Percentiles rank a stretch among this genome's conserved stretches.
Conservation (phyloP, 2,329 filamentous ascomycete genomes). For the Dendrostoma leiphaemia region DNA sequence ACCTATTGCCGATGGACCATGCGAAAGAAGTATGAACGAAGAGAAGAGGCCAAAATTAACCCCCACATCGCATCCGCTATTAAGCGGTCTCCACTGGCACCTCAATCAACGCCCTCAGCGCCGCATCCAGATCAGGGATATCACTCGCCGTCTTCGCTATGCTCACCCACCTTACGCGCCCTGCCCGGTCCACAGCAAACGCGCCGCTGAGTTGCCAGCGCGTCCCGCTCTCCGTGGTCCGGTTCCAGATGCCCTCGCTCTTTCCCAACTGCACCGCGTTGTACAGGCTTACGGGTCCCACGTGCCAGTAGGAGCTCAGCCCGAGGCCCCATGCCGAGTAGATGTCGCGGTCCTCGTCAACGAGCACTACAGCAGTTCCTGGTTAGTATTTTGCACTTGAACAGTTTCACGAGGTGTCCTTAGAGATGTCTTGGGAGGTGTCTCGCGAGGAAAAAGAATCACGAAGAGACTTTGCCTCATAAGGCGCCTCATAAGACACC, state of each 20-base stretch:
- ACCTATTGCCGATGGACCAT: too few relatives aligned
- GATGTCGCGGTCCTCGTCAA: constrained; percentile 57
- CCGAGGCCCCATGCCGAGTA: constrained; percentile 68
- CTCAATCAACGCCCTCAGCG: constrained; percentile 27
- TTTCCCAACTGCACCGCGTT: constrained; percentile 56
- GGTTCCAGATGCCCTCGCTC: constrained; percentile 65
- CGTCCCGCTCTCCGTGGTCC: constrained; percentile 62
- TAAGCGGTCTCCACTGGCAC: constrained; percentile 5
- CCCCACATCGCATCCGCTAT: neutral
- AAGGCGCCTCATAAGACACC: too few relatives aligned
- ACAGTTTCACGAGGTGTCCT: too few relatives aligned
- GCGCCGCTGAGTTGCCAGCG: constrained; percentile 68
- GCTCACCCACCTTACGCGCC: constrained; percentile 51
- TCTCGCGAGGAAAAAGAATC: too few relatives aligned
- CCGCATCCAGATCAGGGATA: constrained; percentile 51
- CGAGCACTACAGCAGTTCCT: too few relatives aligned
- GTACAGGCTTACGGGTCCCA: constrained; percentile 57
- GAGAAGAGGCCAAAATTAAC: too few relatives aligned
- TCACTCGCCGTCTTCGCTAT: constrained; percentile 50
- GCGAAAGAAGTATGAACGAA: too few relatives aligned
- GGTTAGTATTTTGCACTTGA: too few relatives aligned
- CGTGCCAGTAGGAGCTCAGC: constrained; percentile 57
- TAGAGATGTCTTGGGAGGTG: too few relatives aligned
- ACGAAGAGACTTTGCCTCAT: too few relatives aligned
- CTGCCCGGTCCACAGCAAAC: constrained; percentile 57